Evolutionary conservation across 495 filamentous ascomycete species (phyloP), one percentile per base, ranked within the genome.

Genomic region (Penicillium coprophilum): DNA sequence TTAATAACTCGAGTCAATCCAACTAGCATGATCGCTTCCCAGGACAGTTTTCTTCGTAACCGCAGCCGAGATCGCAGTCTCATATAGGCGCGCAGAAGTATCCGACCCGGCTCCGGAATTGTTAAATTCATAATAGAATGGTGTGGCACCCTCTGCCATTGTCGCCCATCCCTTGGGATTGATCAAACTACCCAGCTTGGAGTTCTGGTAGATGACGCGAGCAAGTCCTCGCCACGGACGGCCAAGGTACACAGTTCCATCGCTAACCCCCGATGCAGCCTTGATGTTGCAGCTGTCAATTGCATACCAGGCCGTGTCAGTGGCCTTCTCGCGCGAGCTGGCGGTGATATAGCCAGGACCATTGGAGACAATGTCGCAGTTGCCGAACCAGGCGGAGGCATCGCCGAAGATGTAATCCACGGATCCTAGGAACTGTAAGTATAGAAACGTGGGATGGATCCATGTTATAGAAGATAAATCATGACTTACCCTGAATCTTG

Each of bases 361-460:
- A 30, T 81, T 72, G 27, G 86, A 82, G 6, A 78, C 68, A 31
- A 89, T 82, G 54, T 84, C 80, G 49, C 75, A 79, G 55, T 77
- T 68, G 58, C 85, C 81, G 57, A 89, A 86, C 85, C 86, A 90
- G 9, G 80, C 80, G 11, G 72, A 72, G 7, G 82, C 82, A 64
- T 83, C 82, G 13, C 87, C 87, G 68, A 87, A 89, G 58, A 89
- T 83, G 61, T 86, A 88, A 63, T 88, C 86, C 10, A 70, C 66
- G 10, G 68, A 64, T 17, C 71, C 71, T 71, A 43, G 21, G 1
- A 12, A 23, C 9, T 0, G 20, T 39, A 24, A 44, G 28, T 24
- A 19, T 44, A 6, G 13, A 20, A 34, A n/a, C 0, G 6, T 8
- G 6, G n/a, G 13, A n/a, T n/a, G 6, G 1, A n/a, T n/a, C 1